Conservation (phyloP, 2,329 filamentous ascomycete species). For the Colletotrichum sp. region DNA sequence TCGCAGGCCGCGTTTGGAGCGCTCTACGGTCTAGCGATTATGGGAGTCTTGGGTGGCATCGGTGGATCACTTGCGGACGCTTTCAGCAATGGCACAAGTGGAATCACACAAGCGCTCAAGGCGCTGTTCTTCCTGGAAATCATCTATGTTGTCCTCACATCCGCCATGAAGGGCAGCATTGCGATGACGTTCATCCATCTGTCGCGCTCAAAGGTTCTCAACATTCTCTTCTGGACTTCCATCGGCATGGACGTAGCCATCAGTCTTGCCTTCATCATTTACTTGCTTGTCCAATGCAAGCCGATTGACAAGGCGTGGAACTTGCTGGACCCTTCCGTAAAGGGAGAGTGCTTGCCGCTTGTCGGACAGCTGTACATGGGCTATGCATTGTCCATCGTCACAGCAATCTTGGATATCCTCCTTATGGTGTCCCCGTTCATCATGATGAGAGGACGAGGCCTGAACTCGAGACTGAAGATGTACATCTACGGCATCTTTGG, state of each 20-base stretch:
- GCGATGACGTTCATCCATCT: conserved; percentile 10
- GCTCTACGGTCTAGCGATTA: not conserved
- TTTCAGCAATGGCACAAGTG: not conserved
- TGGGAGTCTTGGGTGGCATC: conserved; percentile 5
- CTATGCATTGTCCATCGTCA: conserved; percentile 7
- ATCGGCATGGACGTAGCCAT: conserved; percentile 2
- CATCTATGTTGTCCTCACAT: conserved; percentile 13
- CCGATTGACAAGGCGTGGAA: conserved; percentile 9
- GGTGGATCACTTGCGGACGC: not conserved
- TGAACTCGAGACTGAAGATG: conserved; percentile 1
- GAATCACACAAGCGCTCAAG: not conserved
- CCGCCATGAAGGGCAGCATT: conserved; percentile 16
- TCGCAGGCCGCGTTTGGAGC: not conserved
- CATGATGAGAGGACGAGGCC: conserved; percentile 4
- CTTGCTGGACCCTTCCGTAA: not conserved
- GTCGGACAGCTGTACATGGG: conserved; percentile 9
- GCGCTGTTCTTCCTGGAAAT: conserved; percentile 9
- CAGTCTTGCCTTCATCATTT: conserved; percentile 8
- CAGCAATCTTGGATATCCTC: not conserved
- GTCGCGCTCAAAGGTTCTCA: conserved; percentile 2
- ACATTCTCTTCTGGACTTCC: not conserved
- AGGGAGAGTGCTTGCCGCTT: not conserved
- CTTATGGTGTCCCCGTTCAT: conserved; percentile 2
- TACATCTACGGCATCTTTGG: conserved; percentile 12
- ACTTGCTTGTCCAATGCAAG: conserved; percentile 6